These are phyloP conservation scores for Aegilops longissima DNA, from an alignment of 176 grass and related monocot species.

Conservation along the genomic window DNA sequence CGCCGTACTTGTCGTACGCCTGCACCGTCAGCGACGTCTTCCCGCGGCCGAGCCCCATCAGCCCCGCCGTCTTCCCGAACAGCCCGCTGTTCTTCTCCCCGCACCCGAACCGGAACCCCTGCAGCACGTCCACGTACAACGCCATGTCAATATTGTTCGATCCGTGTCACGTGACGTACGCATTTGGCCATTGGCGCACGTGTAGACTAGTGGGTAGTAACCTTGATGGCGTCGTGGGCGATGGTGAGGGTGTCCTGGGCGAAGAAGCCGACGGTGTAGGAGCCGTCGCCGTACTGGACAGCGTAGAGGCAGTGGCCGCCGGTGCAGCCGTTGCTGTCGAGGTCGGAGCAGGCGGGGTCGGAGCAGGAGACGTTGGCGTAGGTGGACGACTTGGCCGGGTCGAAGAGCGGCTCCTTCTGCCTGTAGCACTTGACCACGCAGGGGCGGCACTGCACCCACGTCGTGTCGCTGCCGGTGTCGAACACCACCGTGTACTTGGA, in stretches of 20 bases:
- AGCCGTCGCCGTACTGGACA: slow-evolving; percentile 71
- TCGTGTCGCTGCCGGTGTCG: slow-evolving; percentile 93
- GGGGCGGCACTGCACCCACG: slow-evolving; percentile 86
- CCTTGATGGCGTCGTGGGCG: slow-evolving; percentile 16
- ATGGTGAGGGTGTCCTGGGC: slow-evolving; percentile 65
- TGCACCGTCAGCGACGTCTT: slow-evolving; percentile 59
- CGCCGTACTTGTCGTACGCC: slow-evolving; percentile 42
- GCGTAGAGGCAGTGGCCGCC: slow-evolving; percentile 53
- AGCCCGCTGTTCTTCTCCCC: slow-evolving; percentile 72
- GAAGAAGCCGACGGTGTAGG: slow-evolving; percentile 68
- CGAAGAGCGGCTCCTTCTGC: slow-evolving; percentile 57
- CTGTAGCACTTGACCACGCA: slow-evolving; percentile 52
- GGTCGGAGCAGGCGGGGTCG: slow-evolving; percentile 57
- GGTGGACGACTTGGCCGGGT: slow-evolving; percentile 52
- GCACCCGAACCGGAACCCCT: slow-evolving; percentile 59
- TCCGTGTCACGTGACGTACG: too few relatives aligned
- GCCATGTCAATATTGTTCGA: too few relatives aligned
- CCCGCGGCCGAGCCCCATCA: slow-evolving; percentile 72
- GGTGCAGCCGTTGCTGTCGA: slow-evolving; percentile 32
- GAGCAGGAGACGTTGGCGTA: slow-evolving; percentile 81
- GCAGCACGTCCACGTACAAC: too few relatives aligned
- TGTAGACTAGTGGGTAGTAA: too few relatives aligned
- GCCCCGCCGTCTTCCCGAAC: slow-evolving; percentile 57
- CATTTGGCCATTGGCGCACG: too few relatives aligned
- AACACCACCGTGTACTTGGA: slow-evolving; percentile 49